Base-by-base conservation (phyloP, 345 rosid species). In the Bretschneidera sinensis region DNA sequence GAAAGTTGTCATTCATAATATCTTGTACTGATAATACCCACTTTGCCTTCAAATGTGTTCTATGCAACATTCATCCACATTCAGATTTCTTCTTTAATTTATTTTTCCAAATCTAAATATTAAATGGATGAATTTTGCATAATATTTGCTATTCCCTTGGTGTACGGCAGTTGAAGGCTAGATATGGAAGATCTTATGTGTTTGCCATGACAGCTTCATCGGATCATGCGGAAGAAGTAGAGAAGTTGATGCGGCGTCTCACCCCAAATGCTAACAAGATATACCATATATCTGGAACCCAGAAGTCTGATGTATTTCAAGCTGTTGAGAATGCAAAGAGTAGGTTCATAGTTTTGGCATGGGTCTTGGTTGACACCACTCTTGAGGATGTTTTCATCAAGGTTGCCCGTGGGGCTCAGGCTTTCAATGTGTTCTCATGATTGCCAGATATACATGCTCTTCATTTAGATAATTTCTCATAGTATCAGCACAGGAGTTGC, bases 371-470 rank as follows among this genome's bases (percentile, higher is more conserved):
- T 0, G 96, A 91, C 74, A 83, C 97, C 68, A 90, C 96, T 59
- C 79, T 95, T 57, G 97, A 95, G 75, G 99, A 95, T 77, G 97
- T 95, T 48, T 91, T 91, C 82, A 86, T 91, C 78, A 95, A 95
- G 81, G 97, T 91, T 67, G 96, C 96, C 11, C 77, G 73, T 6
- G 66, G 55, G 0, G 75, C 85, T 0, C 82, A 84, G 62, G 79
- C 79, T 23, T 77, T 79, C 64, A 76, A 78, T 55, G 80, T 75
- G 22, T 66, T 84, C 43, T 80, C 85, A 5, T 86, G 80, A 82
- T 66, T 25, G 20, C 59, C 1, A 39, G 45, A 39, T 39, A 7
- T n/a, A n/a, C n/a, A n/a, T 13, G 15, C 10, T 5, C n/a, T n/a
- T n/a, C n/a, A n/a, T n/a, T n/a, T n/a, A n/a, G n/a, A n/a, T n/a